These are phyloP conservation scores for Malassezia equina DNA, from an alignment of 1,284 basidiomycete genomes.

Conservation along the genomic window DNA sequence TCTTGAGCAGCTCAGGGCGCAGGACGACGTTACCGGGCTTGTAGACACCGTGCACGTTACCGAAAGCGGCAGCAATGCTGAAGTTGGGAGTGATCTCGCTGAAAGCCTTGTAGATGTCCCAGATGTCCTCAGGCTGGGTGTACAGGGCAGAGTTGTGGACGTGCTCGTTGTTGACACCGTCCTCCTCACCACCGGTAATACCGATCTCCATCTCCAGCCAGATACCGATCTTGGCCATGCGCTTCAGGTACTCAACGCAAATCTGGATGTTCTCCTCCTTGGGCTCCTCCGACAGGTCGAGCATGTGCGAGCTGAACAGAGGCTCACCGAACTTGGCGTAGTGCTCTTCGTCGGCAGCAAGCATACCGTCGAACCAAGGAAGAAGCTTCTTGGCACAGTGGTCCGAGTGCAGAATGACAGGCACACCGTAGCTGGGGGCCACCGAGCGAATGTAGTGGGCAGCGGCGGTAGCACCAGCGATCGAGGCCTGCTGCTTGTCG, in stretches of 20 bases:
- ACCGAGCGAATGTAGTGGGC: conserved; percentile 77
- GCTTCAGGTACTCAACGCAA: conserved; percentile 89
- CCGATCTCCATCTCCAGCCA: conserved; percentile 99
- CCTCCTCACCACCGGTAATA: conserved; percentile 98
- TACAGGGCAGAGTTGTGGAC: conserved; percentile 90
- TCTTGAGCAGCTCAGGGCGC: conserved; percentile 77
- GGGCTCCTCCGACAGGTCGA: conserved; percentile 94
- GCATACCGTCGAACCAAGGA: conserved; percentile 99
- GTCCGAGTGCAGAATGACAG: conserved; percentile 95
- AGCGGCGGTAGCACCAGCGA: conserved; percentile 79
- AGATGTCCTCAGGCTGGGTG: conserved; percentile 89
- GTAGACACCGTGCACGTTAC: conserved; percentile 67
- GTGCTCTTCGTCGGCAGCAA: conserved; percentile 87
- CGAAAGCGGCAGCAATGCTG: conserved; percentile 90
- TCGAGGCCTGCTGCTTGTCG: conserved; percentile 91
- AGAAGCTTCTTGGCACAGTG: conserved; percentile 98
- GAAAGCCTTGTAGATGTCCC: conserved; percentile 77
- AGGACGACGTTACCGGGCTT: conserved; percentile 60
- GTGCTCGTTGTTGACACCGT: conserved; percentile 67
- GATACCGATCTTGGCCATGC: conserved; percentile 71
- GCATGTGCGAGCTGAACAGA: conserved; percentile 99
- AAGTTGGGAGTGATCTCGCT: conserved; percentile 82
- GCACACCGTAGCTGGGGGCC: conserved; percentile 58
- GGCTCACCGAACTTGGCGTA: conserved; percentile 77
- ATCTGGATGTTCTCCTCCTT: conserved; percentile 94